These are phyloP conservation scores for Ogataea thermomethanolica DNA, from an alignment of 805 yeast genomes.

Conservation along the genomic window DNA sequence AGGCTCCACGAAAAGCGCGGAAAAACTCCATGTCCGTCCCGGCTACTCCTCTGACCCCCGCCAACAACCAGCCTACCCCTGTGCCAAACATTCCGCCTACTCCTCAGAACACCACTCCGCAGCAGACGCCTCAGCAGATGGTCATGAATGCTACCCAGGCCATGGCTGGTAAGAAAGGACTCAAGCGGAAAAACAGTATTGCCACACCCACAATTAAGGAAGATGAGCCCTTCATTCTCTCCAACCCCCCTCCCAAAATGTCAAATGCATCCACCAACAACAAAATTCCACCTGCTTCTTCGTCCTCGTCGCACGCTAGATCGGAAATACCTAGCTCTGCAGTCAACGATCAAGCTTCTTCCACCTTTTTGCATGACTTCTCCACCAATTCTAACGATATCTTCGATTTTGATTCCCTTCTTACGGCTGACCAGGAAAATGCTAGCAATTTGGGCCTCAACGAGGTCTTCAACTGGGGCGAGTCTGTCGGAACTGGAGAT, in stretches of 20 bases:
- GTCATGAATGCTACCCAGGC: slow-evolving; percentile 7
- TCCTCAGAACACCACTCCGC: slow-evolving; percentile 22
- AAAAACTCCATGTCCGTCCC: slow-evolving; percentile 31
- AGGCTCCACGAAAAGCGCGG: slow-evolving; percentile 24
- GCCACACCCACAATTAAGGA: slow-evolving; percentile 29
- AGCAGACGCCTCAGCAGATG: slow-evolving; percentile 13
- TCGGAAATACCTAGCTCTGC: slow-evolving; percentile 18
- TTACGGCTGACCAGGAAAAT: slow-evolving; percentile 39
- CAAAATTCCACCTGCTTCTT: slow-evolving; percentile 3
- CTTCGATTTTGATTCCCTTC: slow-evolving; percentile 43
- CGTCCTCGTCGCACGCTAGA: slow-evolving; percentile 12
- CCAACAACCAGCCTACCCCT: slow-evolving; percentile 29
- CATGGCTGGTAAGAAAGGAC: slow-evolving; percentile 16
- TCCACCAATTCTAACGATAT: slow-evolving; percentile 35
- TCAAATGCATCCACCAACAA: slow-evolving; percentile 4
- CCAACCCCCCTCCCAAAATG: slow-evolving; percentile 7
- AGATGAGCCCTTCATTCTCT: slow-evolving; percentile 21
- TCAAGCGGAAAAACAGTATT: slow-evolving; percentile 23
- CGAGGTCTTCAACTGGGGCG: slow-evolving; percentile 39
- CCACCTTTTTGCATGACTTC: slow-evolving; percentile 30
- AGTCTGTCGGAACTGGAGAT: slow-evolving; percentile 40
- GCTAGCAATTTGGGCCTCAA: slow-evolving; percentile 34
- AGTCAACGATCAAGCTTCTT: slow-evolving; percentile 15
- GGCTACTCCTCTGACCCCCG: slow-evolving; percentile 34
- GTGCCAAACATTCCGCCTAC: slow-evolving; percentile 23